Evolutionary conservation across 2,329 filamentous ascomycete genomes (phyloP).

Genomic region (Acephala macrosclerotiorum): DNA sequence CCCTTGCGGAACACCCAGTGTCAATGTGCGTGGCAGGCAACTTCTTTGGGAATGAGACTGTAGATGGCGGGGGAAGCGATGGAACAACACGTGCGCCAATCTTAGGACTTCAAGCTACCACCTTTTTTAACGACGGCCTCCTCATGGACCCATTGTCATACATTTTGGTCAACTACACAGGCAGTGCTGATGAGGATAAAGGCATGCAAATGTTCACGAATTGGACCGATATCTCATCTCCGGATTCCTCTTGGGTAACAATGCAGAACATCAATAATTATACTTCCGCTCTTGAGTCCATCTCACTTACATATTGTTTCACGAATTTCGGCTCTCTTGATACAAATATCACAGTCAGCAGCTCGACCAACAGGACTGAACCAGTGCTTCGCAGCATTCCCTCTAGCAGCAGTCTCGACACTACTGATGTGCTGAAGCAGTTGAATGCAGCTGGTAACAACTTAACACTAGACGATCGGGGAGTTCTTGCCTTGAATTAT

Average conservation of each 20-base stretch:
- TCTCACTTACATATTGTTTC: slow-evolving; percentile 16
- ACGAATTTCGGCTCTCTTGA: slow-evolving; percentile 12
- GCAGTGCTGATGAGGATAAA: not conserved
- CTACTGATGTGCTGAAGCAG: slow-evolving; percentile 4
- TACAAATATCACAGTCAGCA: slow-evolving; percentile 8
- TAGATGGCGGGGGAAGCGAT: not conserved
- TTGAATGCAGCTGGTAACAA: slow-evolving; percentile 8
- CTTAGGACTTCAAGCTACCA: not conserved
- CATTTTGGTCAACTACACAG: slow-evolving; percentile 15
- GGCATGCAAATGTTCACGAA: not conserved
- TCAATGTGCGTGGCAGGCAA: slow-evolving; percentile 17
- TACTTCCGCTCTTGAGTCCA: not conserved
- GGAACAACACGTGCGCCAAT: not conserved
- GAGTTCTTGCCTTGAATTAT: slow-evolving; percentile 2
- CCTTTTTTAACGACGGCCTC: not conserved
- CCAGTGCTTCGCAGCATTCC: not conserved
- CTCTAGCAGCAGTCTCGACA: not conserved
- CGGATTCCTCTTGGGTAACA: not conserved
- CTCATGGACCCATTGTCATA: slow-evolving; percentile 10
- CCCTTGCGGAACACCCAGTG: not conserved
- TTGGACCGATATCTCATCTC: slow-evolving; percentile 10
- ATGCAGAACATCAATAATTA: not conserved
- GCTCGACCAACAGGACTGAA: slow-evolving; percentile 12
- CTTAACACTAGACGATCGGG: not conserved
- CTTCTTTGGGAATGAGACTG: not conserved